Conservation (phyloP, 140 eudicot species). For the Senecio squalidus region DNA sequence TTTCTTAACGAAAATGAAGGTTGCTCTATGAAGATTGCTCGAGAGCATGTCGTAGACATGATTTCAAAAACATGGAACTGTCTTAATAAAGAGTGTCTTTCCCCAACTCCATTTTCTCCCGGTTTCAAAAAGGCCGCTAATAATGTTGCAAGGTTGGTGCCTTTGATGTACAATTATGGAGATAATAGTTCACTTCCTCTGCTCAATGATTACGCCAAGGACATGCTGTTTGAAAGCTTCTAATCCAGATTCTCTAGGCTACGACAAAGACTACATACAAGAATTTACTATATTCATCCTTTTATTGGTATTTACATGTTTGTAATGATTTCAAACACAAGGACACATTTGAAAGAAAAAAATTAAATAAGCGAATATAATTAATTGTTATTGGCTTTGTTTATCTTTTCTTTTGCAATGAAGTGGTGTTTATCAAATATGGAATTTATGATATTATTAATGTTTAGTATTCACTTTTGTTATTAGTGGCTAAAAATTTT, state of each 20-base stretch:
- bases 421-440: no score
- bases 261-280: no score
- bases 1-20: neutral
- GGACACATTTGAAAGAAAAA: no score
- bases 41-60: neutral
- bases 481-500: no score
- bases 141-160: constrained; percentile 49
- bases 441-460: no score
- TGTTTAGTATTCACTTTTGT: no score
- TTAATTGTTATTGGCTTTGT: no score
- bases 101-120: constrained; percentile 25
- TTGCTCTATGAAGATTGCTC: neutral
- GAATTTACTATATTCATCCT: no score
- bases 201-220: constrained; percentile 29
- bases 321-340: no score
- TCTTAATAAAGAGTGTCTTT: constrained; percentile 38
- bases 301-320: no score
- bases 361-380: no score
- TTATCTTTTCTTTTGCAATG: no score
- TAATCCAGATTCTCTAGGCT: neutral
- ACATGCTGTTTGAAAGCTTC: neutral
- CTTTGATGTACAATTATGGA: constrained; percentile 45
- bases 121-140: constrained; percentile 32
- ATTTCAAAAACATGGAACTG: constrained; percentile 8
- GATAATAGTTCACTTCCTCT: constrained; percentile 31